Conservation (phyloP, 75 land plant species). For the Pinus tabuliformis region DNA sequence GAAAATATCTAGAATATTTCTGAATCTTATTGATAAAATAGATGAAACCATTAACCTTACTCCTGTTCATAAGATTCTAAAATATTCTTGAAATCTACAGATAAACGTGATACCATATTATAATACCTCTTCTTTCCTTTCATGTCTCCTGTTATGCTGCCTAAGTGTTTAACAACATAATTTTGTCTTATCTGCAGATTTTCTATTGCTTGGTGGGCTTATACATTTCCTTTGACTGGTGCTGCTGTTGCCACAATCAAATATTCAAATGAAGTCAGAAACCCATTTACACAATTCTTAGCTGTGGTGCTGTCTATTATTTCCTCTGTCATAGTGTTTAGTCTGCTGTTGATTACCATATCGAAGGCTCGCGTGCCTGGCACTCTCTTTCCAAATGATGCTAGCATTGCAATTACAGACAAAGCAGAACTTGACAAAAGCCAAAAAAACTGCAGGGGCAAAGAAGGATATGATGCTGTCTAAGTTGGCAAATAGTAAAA, state of each 20-base stretch:
- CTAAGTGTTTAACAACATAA: background rate
- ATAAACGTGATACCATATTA: background rate
- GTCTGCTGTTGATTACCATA: constrained; percentile 23
- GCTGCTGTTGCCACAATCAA: constrained; percentile 33
- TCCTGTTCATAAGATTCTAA: too few species aligned
- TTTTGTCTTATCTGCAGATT: constrained; percentile 17
- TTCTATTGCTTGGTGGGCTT: constrained; percentile 52
- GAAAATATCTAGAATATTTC: too few species aligned
- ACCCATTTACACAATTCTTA: constrained; percentile 18
- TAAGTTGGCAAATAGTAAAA: too few species aligned
- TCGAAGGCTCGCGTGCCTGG: constrained; percentile 24
- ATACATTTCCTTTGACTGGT: constrained; percentile 46
- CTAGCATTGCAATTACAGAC: constrained; percentile 32
- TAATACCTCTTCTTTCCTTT: too few species aligned
- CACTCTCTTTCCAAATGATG: constrained; percentile 37
- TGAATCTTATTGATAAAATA: too few species aligned
- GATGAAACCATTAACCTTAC: too few species aligned
- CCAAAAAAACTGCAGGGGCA: background rate
- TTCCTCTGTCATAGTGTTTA: constrained; percentile 26
- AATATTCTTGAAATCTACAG: too few species aligned
- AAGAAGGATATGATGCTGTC: too few species aligned
- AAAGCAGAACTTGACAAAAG: constrained; percentile 9
- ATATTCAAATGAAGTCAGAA: constrained; percentile 15
- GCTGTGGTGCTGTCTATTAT: constrained; percentile 24
- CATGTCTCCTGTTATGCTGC: background rate